Base-by-base conservation (phyloP, 2,329 filamentous ascomycete genomes). In the Tolypocladium guangdongense region DNA sequence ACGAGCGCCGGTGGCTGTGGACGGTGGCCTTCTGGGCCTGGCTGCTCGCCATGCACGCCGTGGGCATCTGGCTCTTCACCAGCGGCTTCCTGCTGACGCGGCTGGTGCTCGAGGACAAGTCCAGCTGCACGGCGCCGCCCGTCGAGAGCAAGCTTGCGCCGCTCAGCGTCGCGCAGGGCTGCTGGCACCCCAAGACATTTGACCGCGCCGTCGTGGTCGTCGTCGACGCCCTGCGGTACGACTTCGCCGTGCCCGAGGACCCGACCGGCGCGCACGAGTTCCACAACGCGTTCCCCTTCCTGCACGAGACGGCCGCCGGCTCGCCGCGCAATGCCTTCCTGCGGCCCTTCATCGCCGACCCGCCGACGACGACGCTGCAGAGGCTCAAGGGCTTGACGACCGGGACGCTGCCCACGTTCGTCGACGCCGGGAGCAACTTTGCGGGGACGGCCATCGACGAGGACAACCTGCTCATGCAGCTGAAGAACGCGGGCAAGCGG, bases 151-250 rank as follows among this genome's bases (percentile, higher is more conserved):
- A 57, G 10, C 58, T 62, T 52, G 67, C 76, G 52, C 62, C 69
- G 16, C 61, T 71, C 43, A 77, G 72, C 18, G 68, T 74, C 2
- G 72, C 81, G 24, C 75, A 78, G 54, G 93, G 93, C 59, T 99
- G 93, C 77, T 99, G 93, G 93, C 90, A 97, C 67, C 89, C 90
- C 36, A 95, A 90, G 73, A 88, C 84, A 2, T 99, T 97, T 66
- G 82, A 95, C 57, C 93, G 91, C 66, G 91, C 92, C 12, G 84
- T 99, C 48, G 80, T 99, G 27, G 81, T 99, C 53, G 74, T 99
- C 50, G 87, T 99, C 54, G 93, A 99, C 69, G 93, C 93, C 52
- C 78, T 99, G 55, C 86, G 93, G 56, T 99, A 99, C 71, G 93
- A 99, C 69, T 99, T 99, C 63, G 95, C 92, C 0, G 82, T 97